Evolutionary conservation across 768 basidiomycete species (phyloP).

Genomic region (Polyporus arcularius): DNA sequence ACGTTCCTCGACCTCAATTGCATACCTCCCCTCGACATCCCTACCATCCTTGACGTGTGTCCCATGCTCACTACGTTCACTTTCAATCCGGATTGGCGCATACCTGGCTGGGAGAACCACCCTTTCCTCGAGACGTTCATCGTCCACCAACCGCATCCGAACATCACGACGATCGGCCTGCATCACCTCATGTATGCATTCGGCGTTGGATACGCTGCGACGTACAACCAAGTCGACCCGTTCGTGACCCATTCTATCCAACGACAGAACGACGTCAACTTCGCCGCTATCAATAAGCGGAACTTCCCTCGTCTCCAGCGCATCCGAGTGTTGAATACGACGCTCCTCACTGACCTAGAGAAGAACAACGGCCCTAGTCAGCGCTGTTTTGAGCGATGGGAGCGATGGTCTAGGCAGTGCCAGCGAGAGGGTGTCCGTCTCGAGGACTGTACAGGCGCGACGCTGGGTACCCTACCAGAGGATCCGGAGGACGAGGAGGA

Average conservation of each 20-base stretch:
- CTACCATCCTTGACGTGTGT: constrained; percentile 62
- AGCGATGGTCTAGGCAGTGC: constrained; percentile 66
- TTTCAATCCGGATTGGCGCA: constrained; percentile 78
- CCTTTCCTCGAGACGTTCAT: constrained; percentile 35
- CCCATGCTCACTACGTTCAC: constrained; percentile 61
- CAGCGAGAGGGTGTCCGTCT: constrained; percentile 51
- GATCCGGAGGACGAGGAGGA: constrained; percentile 36
- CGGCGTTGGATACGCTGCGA: constrained; percentile 57
- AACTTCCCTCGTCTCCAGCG: constrained; percentile 65
- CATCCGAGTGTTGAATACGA: constrained; percentile 58
- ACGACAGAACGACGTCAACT: constrained; percentile 66
- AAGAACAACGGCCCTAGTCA: constrained; percentile 48
- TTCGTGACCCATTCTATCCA: constrained; percentile 42
- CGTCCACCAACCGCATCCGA: constrained; percentile 53
- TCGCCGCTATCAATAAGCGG: constrained; percentile 50
- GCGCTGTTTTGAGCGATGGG: constrained; percentile 55
- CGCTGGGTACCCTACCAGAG: constrained; percentile 49
- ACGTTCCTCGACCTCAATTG: constrained; percentile 67
- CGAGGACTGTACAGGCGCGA: constrained; percentile 75
- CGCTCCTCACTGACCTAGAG: constrained; percentile 60
- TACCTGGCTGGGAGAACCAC: constrained; percentile 32
- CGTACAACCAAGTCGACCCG: constrained; percentile 42
- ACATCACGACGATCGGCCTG: constrained; percentile 63
- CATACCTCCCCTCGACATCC: constrained; percentile 56
- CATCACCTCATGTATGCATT: constrained; percentile 73